Evolutionary conservation across 306 rosid genomes (phyloP), one percentile per base, ranked within the genome.

Genomic region (Castanea sativa): DNA sequence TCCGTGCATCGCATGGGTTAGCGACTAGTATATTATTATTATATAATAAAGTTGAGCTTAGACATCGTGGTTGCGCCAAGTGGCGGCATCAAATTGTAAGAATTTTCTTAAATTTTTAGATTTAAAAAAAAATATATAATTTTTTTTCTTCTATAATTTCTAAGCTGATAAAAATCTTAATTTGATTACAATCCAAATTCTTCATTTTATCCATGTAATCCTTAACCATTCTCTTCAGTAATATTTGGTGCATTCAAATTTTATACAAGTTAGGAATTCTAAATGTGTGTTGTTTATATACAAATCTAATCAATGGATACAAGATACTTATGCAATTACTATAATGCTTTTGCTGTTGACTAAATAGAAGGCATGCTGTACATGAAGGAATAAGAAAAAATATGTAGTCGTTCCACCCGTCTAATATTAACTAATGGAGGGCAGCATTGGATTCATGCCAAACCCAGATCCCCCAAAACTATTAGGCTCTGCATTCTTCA

Each of bases 401-500:
- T 16, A 43, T 86, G 85, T 73, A 21, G n/a, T 59, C 61, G 75
- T 5, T 74, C 79, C 59, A 61, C 19, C 19, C 19, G 19, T 33
- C 15, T 71, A 41, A 52, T 38, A 45, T 86, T 86, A 91, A 45
- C 80, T 85, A 45, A 86, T 87, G 83, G 94, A 90, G 18, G 97
- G 94, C 78, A 92, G 81, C 81, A 89, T 84, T 10, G 97, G 97
- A 77, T 83, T 80, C 93, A 86, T 88, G 77, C 91, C 94, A 63
- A 92, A 88, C 51, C 93, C 97, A 14, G 82, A 84, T 30, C 90
- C 94, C 61, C 92, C 93, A 71, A 89, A 87, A 82, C 73, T 82
- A 83, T 90, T 90, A 13, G 97, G 94, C 33, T 90, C 93, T 25
- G 89, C 92, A 78, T 88, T 92, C 84, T 92, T 90, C 85, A 92